Evolutionary conservation across 2,329 filamentous ascomycete genomes (phyloP), one percentile per base, ranked within the genome.

Genomic region (Beauveria australis): DNA sequence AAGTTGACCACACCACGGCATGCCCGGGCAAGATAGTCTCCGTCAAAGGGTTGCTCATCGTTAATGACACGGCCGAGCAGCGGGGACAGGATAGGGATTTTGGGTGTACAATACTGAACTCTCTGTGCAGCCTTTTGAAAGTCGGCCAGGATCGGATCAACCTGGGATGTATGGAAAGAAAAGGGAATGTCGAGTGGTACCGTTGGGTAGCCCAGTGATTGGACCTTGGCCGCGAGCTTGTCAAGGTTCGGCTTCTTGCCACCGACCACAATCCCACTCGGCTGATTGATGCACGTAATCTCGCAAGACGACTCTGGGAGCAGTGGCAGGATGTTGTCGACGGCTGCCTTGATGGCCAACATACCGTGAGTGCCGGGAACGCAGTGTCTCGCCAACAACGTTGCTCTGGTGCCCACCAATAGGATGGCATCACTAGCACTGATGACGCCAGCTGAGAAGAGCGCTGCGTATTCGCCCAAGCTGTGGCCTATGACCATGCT

Each of bases 381-480:
- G 75, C 88, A 92, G 64, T 82, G 81, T 59, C 83, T 76, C 49
- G 85, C 80, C 3, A 92, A 77, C 18, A 91, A 76, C 68, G 82
- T 76, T 18, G 89, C 88, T 64, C 89, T 82, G 58, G 77, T 72
- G 44, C 89, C 89, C 22, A 92, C 87, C 1, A 92, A 78, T 64
- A 86, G 87, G 60, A 93, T 82, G 68, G 88, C 84, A 69, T 91
- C 88, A 66, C 83, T 83, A 22, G 83, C 85, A 19, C 87, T 89
- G 33, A 91, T 76, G 18, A 91, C 87, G 54, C 87, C 88, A 58
- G 88, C 86, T 46, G 86, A 79, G 67, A 89, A 81, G 12, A 91
- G 81, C 46, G 88, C 88, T 43, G 88, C 87, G 67, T 90, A 91
- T 71, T 91, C 88, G 58, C 88, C 88, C 30, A 91, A 75, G 66